Conservation (phyloP, 169 alveolate genomes). For the Eimeria sp. region DNA sequence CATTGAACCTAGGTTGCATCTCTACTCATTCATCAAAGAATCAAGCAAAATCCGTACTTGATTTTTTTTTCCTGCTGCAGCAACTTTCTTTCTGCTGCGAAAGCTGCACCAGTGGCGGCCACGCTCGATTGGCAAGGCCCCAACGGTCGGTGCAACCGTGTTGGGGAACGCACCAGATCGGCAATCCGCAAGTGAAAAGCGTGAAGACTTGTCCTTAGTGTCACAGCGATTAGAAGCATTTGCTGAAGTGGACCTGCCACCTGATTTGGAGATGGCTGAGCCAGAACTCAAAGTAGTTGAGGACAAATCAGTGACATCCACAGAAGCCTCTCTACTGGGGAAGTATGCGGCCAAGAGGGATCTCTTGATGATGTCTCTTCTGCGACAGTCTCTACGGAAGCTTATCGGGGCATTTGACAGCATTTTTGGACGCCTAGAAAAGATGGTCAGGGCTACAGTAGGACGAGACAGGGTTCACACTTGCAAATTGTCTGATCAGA, state of each 20-base stretch:
- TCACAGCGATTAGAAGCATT: constrained; percentile 23
- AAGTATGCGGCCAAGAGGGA: constrained; percentile 57
- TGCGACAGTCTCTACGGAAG: constrained; percentile 43
- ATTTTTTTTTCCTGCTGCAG: background rate
- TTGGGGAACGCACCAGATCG: background rate
- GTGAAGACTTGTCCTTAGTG: constrained; percentile 47
- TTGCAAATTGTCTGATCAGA: constrained; percentile 26
- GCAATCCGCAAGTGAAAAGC: background rate
- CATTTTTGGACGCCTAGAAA: constrained; percentile 62
- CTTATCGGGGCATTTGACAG: constrained; percentile 18
- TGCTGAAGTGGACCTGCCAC: constrained; percentile 50
- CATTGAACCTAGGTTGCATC: background rate
- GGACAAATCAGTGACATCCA: constrained; percentile 20
- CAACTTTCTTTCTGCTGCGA: constrained; percentile 54
- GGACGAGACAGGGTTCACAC: constrained; percentile 52
- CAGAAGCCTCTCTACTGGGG: constrained; percentile 34
- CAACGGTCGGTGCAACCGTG: background rate
- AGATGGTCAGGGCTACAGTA: constrained; percentile 25
- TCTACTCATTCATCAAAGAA: background rate
- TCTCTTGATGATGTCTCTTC: constrained; percentile 48
- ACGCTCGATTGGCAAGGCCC: background rate
- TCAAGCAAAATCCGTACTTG: background rate
- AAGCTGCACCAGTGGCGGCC: constrained; percentile 67
- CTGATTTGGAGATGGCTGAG: constrained; percentile 20
- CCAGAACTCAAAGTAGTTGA: constrained; percentile 42